Base-by-base conservation (phyloP, 2,329 filamentous ascomycete genomes). In the Parastagonospora nodorum region DNA sequence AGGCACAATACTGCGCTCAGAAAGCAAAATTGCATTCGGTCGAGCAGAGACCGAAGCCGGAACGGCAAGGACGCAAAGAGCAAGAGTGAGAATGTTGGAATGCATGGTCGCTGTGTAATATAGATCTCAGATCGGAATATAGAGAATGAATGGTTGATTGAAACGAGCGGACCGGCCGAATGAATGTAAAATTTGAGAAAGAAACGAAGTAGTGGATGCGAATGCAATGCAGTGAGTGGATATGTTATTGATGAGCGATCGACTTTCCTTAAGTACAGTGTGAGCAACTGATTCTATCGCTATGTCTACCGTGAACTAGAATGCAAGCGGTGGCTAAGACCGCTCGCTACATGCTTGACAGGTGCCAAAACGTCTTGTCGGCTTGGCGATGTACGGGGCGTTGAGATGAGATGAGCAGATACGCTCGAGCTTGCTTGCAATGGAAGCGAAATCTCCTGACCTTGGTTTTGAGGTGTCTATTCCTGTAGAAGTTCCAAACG, bases 161-260 rank as follows among this genome's bases (percentile, higher is more conserved):
- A 35, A 52, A 50, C 16, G 48, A 52, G 42, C 55, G 51, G 49
- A 30, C 51, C 55, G 33, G 55, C 46, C 55, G 55, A 46, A 58
- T 45, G 43, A 50, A 49, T 11, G 9, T 16, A 53, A 45, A 32
- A 35, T 42, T 11, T n/a, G 31, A 15, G 36, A 15, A 28, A 9
- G 28, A 42, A 37, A 41, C 10, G 29, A 45, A 35, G 27, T 16
- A 14, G 29, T 19, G 8, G 40, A 37, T 42, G 10, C 9, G 28
- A 8, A 27, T 40, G 15, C 39, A n/a, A 12, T 39, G 11, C 15
- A 29, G 24, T 27, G 32, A 36, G 16, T 45, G 40, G 29, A 42
- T 12, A 14, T 10, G 8, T 35, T 8, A 33, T 32, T 19, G 30
- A 42, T 42, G 40, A 14, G 19, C 32, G 14, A 7, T 14, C 14